A percentile compares a stretch with the other conserved stretches of the same genome.
These are phyloP conservation scores for Somion occarium DNA, from an alignment of 1,284 basidiomycete genomes.

Conservation along the genomic window DNA sequence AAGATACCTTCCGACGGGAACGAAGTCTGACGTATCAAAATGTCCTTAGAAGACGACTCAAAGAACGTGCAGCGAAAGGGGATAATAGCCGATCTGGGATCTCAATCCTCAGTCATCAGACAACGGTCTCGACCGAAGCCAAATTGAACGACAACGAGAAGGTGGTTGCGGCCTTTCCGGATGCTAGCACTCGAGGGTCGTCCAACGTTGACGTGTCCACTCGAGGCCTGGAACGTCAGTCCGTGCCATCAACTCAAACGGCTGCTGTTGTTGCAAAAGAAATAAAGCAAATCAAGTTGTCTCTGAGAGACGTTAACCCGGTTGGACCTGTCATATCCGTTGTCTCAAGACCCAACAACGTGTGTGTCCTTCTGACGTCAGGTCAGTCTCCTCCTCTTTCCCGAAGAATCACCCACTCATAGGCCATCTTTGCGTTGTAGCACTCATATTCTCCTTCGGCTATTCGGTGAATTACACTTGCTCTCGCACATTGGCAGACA, in stretches of 20 bases:
- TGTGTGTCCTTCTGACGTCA: conserved; percentile 63
- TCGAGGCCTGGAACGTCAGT: background rate
- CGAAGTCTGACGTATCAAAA: conserved; percentile 75
- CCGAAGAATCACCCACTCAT: background rate
- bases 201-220: background rate
- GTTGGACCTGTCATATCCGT: conserved; percentile 55
- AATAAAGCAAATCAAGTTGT: conserved; percentile 44
- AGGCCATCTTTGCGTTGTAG: conserved; percentile 27
- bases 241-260: background rate
- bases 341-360: conserved; percentile 60
- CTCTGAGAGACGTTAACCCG: conserved; percentile 71
- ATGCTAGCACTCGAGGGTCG: background rate
- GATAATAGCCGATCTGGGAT: background rate
- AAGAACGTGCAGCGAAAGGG: conserved; percentile 16
- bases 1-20: conserved; percentile 80
- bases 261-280: conserved; percentile 4
- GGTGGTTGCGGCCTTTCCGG: background rate
- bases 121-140: background rate
- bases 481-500: conserved; percentile 56
- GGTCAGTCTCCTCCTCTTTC: conserved; percentile 39
- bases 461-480: conserved; percentile 73
- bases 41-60: conserved; percentile 35
- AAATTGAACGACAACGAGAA: conserved; percentile 10
- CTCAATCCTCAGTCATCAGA: background rate
- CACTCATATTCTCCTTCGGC: conserved; percentile 68